Evolutionary conservation across 495 filamentous ascomycete species (phyloP).

Genomic region (Xylaria cubensis): DNA sequence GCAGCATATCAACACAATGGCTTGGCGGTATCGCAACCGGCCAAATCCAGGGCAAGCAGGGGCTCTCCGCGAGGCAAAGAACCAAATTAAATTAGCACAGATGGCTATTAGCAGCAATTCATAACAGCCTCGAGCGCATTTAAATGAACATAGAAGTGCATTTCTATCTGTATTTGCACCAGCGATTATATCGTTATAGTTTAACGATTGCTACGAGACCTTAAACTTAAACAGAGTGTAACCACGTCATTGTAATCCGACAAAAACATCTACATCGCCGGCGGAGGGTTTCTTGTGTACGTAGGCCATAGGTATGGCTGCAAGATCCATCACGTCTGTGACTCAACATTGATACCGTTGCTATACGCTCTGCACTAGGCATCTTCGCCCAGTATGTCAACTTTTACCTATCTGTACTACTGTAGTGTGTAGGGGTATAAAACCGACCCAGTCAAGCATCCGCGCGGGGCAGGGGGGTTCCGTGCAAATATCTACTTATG

Average conservation of each 20-base stretch:
- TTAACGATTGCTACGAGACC: not conserved
- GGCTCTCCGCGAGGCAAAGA: conserved; percentile 7
- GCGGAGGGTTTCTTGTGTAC: not conserved
- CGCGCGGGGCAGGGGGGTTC: no score
- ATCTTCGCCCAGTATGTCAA: not conserved
- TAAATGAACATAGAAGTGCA: not conserved
- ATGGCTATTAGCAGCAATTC: not conserved
- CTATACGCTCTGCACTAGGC: not conserved
- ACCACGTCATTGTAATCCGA: not conserved
- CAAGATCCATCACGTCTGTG: not conserved
- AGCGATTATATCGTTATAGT: not conserved
- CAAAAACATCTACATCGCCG: not conserved
- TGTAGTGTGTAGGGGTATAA: no score
- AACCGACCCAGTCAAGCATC: no score
- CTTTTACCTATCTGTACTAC: not conserved
- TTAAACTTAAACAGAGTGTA: not conserved
- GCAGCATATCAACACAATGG: conserved; percentile 5
- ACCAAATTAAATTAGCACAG: conserved; percentile 1
- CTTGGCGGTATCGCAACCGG: conserved; percentile 1
- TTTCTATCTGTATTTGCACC: not conserved
- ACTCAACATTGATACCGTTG: not conserved
- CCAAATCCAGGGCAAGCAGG: conserved; percentile 3
- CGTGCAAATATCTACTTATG: no score
- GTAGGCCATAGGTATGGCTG: not conserved
- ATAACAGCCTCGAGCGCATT: not conserved